Evolutionary conservation across 116 monocot genomes (phyloP), one percentile per base, ranked within the genome.

Genomic region (Trichopus zeylanicus): DNA sequence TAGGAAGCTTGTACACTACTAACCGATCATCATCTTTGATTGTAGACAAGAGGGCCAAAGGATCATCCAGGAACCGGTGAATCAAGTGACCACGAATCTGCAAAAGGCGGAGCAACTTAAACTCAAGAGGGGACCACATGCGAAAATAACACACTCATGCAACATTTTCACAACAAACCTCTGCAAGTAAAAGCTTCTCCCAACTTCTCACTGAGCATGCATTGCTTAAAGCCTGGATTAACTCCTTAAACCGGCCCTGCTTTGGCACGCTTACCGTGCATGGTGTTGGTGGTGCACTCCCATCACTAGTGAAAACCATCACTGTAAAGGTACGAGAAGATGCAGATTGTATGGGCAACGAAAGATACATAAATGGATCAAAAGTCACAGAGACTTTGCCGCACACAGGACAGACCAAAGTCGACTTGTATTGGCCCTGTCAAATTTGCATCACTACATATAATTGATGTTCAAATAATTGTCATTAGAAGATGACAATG

Each of bases 291-390:
- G 76, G 59, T 26, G 78, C 57, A 65, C 81, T 84, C 10, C 91
- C 87, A 75, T 92, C 92, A 75, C 64, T 75, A 13, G 79, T 68
- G 57, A 87, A 85, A 24, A 98, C 82, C 56, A 70, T 63, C 55
- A 85, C 78, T 30, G 87, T 98, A 77, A 98, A 82, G 25, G 76
- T 80, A 31, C 91, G 67, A 60, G 80, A 57, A 63, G 80, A 81
- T 8, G 91, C 82, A 46, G 84, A 88, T 84, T 98, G 97, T 53
- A 98, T 65, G 64, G 91, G 97, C 55, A 98, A 73, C 6, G 97
- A 98, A 13, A 98, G 97, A 61, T 98, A 91, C 97, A 98, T 98
- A 67, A 98, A 98, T 32, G 97, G 97, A 74, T 98, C 91, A 82
- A 98, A 98, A 31, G 87, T 98, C 72, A 98, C 97, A 3, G 97